Evolutionary conservation across 2,329 filamentous ascomycete genomes (phyloP).

Genomic region (Fusarium sp.): DNA sequence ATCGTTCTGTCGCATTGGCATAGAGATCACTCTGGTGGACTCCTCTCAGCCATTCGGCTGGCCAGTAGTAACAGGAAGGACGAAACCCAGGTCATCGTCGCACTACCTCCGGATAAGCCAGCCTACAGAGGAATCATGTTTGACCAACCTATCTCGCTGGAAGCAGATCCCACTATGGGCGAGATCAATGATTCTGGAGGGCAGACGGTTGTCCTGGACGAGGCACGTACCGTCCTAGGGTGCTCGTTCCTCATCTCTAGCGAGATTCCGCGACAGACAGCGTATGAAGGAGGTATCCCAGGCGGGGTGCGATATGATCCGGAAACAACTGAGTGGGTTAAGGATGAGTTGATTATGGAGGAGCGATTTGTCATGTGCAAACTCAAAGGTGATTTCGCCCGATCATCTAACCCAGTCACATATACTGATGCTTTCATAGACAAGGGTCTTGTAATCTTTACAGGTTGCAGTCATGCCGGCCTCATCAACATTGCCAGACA

Average conservation of each 20-base stretch:
- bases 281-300: background rate
- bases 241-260: background rate
- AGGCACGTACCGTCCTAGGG: background rate
- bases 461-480: background rate
- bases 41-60: background rate
- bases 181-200: background rate
- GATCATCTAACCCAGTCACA: fast-evolving
- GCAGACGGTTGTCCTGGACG: background rate
- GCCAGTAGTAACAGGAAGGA: background rate
- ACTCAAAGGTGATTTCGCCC: background rate
- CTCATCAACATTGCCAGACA: background rate
- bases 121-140: background rate
- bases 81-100: background rate
- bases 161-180: background rate
- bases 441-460: background rate
- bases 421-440: background rate
- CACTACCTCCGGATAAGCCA: background rate
- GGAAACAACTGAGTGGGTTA: background rate
- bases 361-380: constrained; percentile 1
- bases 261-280: background rate
- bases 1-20: constrained; percentile 3
- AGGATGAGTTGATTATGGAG: constrained; percentile 2
- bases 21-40: background rate
- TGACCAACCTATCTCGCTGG: background rate
- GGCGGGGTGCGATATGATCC: background rate